Base-by-base conservation (phyloP, 805 yeast species). In the Metahyphopichia silvanorum region DNA sequence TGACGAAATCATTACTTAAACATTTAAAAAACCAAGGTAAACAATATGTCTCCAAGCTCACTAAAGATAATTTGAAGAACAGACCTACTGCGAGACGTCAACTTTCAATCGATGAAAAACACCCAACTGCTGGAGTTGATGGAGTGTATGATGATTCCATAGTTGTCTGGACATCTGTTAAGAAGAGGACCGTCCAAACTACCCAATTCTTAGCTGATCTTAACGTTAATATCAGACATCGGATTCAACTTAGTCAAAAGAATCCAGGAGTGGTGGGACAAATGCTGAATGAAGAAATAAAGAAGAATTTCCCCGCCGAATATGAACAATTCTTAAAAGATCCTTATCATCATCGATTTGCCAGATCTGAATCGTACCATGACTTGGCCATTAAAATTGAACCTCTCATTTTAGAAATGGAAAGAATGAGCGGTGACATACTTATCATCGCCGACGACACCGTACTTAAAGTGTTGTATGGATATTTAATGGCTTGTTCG, bases 331-430 rank as follows among this genome's bases (percentile, higher is more conserved):
- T 78, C 51, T 35, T 60, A 36, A 60, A 68, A 38, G 97, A 91
- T 55, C 96, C 96, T 2, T 93, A 93, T 53, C 97, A 93, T 59
- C 91, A 83, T 53, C 70, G 98, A 38, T 93, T 76, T 53, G 86
- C 96, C 2, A 71, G 98, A 31, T 87, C 95, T 0, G 99, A 93
- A 62, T 85, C 94, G 31, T 93, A 88, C 53, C 98, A 93, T 59
- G 99, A 93, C 58, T 71, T 93, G 36, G 98, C 98, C 0, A 82
- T 93, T 22, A 79, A 96, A 47, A 75, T 93, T 63, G 98, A 93
- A 60, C 96, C 98, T 0, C 68, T 93, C 34, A 77, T 93, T 39
- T 70, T 93, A 54, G 98, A 93, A 57, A 82, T 93, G 79, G 99
- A 93, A 57, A 75, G 97, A 46, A 81, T 84, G 75, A 76, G 86